Percentiles rank a stretch among this genome's conserved stretches.
Evolutionary conservation across 2,329 filamentous ascomycete species (phyloP).

Genomic region (Talaromyces funiculosus): DNA sequence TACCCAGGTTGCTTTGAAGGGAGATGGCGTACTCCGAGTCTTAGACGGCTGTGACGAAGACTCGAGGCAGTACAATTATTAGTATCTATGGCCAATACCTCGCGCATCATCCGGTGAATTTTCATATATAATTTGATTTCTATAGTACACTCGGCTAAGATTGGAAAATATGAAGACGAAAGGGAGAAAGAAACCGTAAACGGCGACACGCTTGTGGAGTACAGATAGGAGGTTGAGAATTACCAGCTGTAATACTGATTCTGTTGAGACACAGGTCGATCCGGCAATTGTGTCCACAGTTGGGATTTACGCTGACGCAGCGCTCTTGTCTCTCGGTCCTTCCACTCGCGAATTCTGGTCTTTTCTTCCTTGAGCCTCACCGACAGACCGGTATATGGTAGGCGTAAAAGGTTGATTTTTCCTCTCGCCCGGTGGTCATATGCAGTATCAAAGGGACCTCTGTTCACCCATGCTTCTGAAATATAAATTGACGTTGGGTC

Average conservation of each 20-base stretch:
- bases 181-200: neutral
- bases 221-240: slow-evolving; percentile 4
- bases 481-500: slow-evolving; percentile 84
- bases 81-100: neutral
- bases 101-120: neutral
- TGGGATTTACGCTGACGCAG: slow-evolving; percentile 68
- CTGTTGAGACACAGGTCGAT: slow-evolving; percentile 76
- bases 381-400: slow-evolving; percentile 69
- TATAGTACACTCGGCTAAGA: slow-evolving; percentile 11
- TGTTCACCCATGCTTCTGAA: slow-evolving; percentile 86
- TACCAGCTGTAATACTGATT: slow-evolving; percentile 92
- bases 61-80: neutral
- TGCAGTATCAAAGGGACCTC: slow-evolving; percentile 57
- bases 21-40: neutral
- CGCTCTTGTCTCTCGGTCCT: slow-evolving; percentile 71
- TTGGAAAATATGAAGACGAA: neutral
- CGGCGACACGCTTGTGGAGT: neutral
- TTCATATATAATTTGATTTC: slow-evolving; percentile 4
- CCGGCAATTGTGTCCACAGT: slow-evolving; percentile 82
- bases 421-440: slow-evolving; percentile 73
- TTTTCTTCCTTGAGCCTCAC: slow-evolving; percentile 89
- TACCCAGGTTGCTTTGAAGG: neutral
- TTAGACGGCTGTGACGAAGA: neutral
- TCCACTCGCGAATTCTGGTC: slow-evolving; percentile 73
- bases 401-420: slow-evolving; percentile 59